A percentile compares a stretch with the other conserved stretches of the same genome.
These are phyloP conservation scores for Coemansia sp. DNA, from an alignment of 192 early-diverging fungal species.

Conservation along the genomic window DNA sequence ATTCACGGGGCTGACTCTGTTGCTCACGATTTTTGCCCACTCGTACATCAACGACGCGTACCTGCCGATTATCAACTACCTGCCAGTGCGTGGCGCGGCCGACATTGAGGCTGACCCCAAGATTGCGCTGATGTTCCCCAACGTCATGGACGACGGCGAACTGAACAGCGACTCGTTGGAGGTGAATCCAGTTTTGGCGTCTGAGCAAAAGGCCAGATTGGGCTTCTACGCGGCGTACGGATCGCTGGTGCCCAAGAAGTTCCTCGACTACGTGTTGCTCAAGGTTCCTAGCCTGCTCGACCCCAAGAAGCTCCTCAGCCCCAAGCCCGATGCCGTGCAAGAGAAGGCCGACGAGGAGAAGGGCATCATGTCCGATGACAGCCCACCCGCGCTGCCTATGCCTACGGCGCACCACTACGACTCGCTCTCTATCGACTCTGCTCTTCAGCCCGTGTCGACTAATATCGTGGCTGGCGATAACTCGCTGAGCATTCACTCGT, in stretches of 20 bases:
- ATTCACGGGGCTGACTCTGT: slow-evolving; percentile 48
- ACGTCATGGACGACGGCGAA: slow-evolving; percentile 26
- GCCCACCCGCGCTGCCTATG: slow-evolving; percentile 13
- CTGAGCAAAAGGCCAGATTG: slow-evolving; percentile 24
- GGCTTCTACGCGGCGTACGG: slow-evolving; percentile 41
- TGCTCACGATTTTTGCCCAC: slow-evolving; percentile 56
- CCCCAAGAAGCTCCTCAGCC: neutral
- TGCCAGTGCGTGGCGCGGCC: slow-evolving; percentile 52
- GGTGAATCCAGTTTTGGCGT: slow-evolving; percentile 4
- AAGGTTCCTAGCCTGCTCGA: slow-evolving; percentile 31
- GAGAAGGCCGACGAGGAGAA: slow-evolving; percentile 8
- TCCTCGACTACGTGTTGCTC: slow-evolving; percentile 39
- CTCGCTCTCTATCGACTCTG: slow-evolving; percentile 34
- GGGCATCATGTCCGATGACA: neutral
- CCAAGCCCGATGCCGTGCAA: neutral
- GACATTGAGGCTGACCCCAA: slow-evolving; percentile 46
- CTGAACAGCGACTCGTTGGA: slow-evolving; percentile 11
- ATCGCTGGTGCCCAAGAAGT: slow-evolving; percentile 30
- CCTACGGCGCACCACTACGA: slow-evolving; percentile 38
- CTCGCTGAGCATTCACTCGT: slow-evolving; percentile 32
- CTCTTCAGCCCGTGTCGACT: neutral
- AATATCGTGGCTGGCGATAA: neutral
- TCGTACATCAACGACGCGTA: slow-evolving; percentile 62
- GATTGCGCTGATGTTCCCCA: slow-evolving; percentile 30
- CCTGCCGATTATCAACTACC: slow-evolving; percentile 57